These are phyloP conservation scores for Trichophyton mentagrophytes DNA, from an alignment of 2,329 filamentous ascomycete species.

Conservation along the genomic window DNA sequence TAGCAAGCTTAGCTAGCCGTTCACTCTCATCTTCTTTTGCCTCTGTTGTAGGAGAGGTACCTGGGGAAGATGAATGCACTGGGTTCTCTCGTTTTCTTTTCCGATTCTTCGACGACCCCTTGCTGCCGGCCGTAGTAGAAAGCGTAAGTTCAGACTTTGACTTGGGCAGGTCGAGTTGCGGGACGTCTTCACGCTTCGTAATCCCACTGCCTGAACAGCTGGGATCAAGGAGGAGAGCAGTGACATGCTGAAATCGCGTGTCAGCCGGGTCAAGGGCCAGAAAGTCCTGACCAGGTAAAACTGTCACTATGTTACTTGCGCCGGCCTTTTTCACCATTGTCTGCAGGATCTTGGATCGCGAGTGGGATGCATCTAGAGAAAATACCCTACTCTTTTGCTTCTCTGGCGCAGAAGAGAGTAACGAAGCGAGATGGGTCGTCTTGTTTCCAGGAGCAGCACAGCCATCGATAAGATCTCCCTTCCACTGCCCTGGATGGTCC, in stretches of 20 bases:
- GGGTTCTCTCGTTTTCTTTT: conserved; percentile 33
- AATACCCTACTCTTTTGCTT: conserved; percentile 37
- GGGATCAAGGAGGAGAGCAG: conserved; percentile 73
- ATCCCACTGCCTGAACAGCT: conserved; percentile 96
- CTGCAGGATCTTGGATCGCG: conserved; percentile 59
- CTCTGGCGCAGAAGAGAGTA: conserved; percentile 36
- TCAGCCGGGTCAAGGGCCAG: conserved; percentile 56
- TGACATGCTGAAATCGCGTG: conserved; percentile 54
- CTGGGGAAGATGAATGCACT: conserved; percentile 13
- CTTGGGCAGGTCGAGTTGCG: conserved; percentile 49
- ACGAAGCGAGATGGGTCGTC: conserved; percentile 79
- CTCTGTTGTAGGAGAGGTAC: conserved; percentile 12
- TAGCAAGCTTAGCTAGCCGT: conserved; percentile 59
- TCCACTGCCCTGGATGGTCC: conserved; percentile 36
- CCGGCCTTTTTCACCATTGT: conserved; percentile 76
- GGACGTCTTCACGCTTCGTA: conserved; percentile 69
- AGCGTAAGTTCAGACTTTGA: conserved; percentile 9
- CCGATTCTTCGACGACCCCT: conserved; percentile 20
- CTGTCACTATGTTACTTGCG: conserved; percentile 50
- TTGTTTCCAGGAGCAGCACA: conserved; percentile 96
- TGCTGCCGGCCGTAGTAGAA: conserved; percentile 19
- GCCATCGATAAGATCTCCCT: conserved; percentile 72
- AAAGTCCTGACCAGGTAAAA: conserved; percentile 70
- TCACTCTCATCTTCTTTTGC: conserved; percentile 33
- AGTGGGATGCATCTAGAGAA: conserved; percentile 29